phyloP scores from a whole-genome alignment of 495 filamentous ascomycete genomes.

The Pseudotulostoma volvatum region DNA sequence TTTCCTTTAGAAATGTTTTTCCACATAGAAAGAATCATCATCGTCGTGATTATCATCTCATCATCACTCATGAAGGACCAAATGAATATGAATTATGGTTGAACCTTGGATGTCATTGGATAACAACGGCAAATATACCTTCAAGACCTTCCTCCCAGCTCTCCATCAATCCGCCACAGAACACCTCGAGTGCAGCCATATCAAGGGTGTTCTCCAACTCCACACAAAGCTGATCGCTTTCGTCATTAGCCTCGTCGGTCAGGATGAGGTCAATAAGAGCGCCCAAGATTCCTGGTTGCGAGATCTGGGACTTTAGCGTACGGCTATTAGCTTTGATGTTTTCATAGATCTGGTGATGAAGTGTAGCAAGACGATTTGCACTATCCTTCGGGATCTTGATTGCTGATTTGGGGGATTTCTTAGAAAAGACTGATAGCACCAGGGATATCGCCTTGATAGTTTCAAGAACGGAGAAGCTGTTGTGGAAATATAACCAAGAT shows the following conservation, averaged over 20 bases:
- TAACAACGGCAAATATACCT: constrained; percentile 19
- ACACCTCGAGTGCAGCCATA: constrained; percentile 22
- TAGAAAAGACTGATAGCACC: constrained; percentile 12
- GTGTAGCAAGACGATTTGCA: constrained; percentile 12
- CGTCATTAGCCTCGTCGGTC: constrained; percentile 10
- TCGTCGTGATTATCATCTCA: no score
- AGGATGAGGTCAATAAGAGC: constrained; percentile 22
- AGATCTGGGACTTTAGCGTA: constrained; percentile 21
- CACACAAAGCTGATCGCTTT: constrained; percentile 16
- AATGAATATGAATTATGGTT: no score
- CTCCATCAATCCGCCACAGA: constrained; percentile 29
- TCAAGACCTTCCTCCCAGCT: constrained; percentile 32
- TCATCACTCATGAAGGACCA: no score
- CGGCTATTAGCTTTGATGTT: constrained; percentile 18
- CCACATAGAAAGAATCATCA: no score
- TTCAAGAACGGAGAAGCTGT: constrained; percentile 21
- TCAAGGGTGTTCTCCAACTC: constrained; percentile 21
- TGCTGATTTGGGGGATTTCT: constrained; percentile 17
- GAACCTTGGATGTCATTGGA: no score
- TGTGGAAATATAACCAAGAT: constrained; percentile 28
- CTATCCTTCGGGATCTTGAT: constrained; percentile 21
- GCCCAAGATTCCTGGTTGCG: constrained; percentile 22
- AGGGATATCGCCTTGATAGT: constrained; percentile 23
- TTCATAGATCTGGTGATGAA: constrained; percentile 20
- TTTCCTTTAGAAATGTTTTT: no score